A percentile compares a stretch with the other conserved stretches of the same genome.
Conservation (phyloP, 495 filamentous ascomycete genomes). For the Darksidea phi region DNA sequence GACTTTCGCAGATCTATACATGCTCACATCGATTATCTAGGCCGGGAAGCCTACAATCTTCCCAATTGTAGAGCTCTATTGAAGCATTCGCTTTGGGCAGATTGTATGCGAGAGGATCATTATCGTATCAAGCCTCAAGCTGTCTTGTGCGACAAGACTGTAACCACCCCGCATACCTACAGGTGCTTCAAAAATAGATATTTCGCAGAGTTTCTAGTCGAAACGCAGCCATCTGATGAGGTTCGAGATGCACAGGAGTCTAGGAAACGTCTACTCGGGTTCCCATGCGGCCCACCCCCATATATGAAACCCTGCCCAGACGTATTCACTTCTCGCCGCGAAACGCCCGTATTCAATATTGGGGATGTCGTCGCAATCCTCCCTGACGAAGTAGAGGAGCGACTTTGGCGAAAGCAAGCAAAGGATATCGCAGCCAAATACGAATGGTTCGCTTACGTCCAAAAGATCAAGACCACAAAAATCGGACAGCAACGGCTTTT, state of each 20-base stretch:
- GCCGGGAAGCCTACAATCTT: slow-evolving; percentile 51
- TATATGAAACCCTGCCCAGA: not conserved
- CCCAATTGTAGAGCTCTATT: slow-evolving; percentile 16
- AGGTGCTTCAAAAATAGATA: slow-evolving; percentile 61
- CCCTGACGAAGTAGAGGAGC: slow-evolving; percentile 45
- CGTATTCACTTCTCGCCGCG: not conserved
- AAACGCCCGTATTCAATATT: slow-evolving; percentile 3
- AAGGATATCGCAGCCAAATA: slow-evolving; percentile 14
- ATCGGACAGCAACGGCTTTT: slow-evolving; percentile 50
- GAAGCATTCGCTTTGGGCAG: slow-evolving; percentile 50
- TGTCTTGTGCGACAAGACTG: slow-evolving; percentile 46
- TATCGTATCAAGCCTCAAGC: slow-evolving; percentile 27
- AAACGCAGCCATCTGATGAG: not conserved
- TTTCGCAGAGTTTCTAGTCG: slow-evolving; percentile 52
- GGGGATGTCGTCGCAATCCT: slow-evolving; percentile 55
- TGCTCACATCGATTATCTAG: slow-evolving; percentile 61
- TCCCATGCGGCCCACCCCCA: not conserved
- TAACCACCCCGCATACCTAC: slow-evolving; percentile 67
- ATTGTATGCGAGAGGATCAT: slow-evolving; percentile 42
- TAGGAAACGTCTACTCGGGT: slow-evolving; percentile 11
- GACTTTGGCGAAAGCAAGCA: slow-evolving; percentile 55
- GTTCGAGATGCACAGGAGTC: slow-evolving; percentile 1
- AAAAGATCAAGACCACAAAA: slow-evolving; percentile 45
- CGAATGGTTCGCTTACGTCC: slow-evolving; percentile 67
- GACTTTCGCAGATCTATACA: slow-evolving; percentile 61